A percentile compares a stretch with the other conserved stretches of the same genome.
phyloP scores from a whole-genome alignment of 179 eudicot species.

The Drosera spatulata region DNA sequence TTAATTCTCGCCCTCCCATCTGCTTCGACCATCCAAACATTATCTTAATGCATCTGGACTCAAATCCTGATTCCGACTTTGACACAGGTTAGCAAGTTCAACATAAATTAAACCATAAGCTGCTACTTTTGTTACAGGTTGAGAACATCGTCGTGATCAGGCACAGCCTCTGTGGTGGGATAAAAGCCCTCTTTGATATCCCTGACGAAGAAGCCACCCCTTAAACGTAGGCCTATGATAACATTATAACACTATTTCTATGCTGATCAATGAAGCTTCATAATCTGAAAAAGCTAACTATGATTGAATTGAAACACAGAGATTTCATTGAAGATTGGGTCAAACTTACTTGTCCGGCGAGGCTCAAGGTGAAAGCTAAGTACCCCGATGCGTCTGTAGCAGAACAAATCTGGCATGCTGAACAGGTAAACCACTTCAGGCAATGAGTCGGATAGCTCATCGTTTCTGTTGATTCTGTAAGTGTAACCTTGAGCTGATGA shows the following conservation, averaged over 20 bases:
- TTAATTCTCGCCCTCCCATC: not conserved
- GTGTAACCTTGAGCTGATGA: not conserved
- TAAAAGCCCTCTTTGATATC: constrained; percentile 86
- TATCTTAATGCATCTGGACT: not conserved
- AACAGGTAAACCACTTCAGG: constrained; percentile 37
- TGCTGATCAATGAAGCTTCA: not conserved
- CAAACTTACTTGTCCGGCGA: constrained; percentile 58
- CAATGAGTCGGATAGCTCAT: not conserved
- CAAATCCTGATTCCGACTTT: no score
- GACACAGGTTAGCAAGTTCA: no score
- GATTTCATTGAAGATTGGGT: constrained; percentile 94
- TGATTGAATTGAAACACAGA: constrained; percentile 14
- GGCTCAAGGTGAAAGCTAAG: constrained; percentile 52
- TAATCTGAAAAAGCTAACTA: not conserved
- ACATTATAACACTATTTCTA: not conserved
- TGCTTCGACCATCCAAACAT: not conserved
- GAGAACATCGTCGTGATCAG: constrained; percentile 76
- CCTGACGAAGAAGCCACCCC: constrained; percentile 49
- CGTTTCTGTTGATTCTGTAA: not conserved
- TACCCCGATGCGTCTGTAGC: constrained; percentile 24
- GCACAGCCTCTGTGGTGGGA: constrained; percentile 91
- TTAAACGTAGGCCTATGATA: constrained; percentile 33
- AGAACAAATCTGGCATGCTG: constrained; percentile 53
- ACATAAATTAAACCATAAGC: not conserved
- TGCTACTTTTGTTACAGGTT: constrained; percentile 28